These are phyloP conservation scores for Acorus gramineus DNA, from an alignment of 106 monocot species.

Conservation along the genomic window DNA sequence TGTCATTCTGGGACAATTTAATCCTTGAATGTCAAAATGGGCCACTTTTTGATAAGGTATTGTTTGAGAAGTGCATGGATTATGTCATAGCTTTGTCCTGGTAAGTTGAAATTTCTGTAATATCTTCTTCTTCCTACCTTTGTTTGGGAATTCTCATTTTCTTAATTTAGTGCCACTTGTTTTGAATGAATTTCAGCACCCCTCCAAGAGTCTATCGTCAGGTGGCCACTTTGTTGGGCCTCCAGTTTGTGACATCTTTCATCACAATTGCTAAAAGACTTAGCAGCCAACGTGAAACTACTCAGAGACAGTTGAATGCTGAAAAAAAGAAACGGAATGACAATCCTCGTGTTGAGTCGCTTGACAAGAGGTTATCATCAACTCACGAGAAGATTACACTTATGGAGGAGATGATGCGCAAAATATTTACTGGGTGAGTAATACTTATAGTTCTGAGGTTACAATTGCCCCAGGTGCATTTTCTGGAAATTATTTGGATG, in stretches of 20 bases:
- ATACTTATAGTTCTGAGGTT: neutral
- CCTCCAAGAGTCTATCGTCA: constrained; percentile 94
- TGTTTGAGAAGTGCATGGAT: constrained; percentile 90
- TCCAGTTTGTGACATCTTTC: constrained; percentile 88
- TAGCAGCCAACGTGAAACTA: constrained; percentile 84
- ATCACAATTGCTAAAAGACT: constrained; percentile 85
- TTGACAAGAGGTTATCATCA: constrained; percentile 69
- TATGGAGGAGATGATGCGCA: constrained; percentile 89
- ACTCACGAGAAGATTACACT: constrained; percentile 79
- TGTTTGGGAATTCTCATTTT: neutral
- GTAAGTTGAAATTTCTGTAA: constrained; percentile 17
- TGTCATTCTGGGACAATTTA: constrained; percentile 70
- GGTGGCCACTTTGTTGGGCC: constrained; percentile 76
- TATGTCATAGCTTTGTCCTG: constrained; percentile 92
- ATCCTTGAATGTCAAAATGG: constrained; percentile 96
- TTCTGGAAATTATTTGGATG: neutral
- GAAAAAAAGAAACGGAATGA: constrained; percentile 89
- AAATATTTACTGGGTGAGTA: constrained; percentile 86
- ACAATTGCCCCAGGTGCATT: neutral
- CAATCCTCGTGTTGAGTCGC: constrained; percentile 78
- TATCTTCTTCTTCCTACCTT: no score
- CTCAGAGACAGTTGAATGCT: constrained; percentile 91
- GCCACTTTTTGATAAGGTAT: constrained; percentile 76
- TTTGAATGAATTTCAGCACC: constrained; percentile 36
- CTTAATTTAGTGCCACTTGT: neutral